phyloP scores from a whole-genome alignment of 306 rosid genomes.

The Nissolia schottii region DNA sequence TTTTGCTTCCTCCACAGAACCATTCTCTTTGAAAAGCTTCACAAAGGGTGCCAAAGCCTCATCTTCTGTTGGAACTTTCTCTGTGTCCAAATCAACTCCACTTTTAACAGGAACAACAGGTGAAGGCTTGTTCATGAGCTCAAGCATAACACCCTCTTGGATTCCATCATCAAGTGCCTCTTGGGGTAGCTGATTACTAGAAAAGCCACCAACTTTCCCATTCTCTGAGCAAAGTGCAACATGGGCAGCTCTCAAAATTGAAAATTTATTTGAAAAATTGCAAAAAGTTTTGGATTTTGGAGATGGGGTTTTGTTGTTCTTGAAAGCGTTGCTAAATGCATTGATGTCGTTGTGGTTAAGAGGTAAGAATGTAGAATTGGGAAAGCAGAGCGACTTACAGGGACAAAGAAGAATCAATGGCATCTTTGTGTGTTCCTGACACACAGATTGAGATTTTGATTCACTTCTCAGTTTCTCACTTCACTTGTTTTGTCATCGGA shows the following conservation, averaged over 20 bases:
- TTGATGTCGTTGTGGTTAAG: slow-evolving; percentile 10
- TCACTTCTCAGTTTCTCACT: slow-evolving; percentile 6
- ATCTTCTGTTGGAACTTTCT: slow-evolving; percentile 29
- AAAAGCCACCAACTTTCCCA: slow-evolving; percentile 44
- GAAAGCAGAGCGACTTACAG: slow-evolving; percentile 37
- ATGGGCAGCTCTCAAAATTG: slow-evolving; percentile 28
- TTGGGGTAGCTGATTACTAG: slow-evolving; percentile 38
- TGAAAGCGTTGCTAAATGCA: slow-evolving; percentile 1
- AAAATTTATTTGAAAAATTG: slow-evolving; percentile 26
- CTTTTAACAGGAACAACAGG: slow-evolving; percentile 28
- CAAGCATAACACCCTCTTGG: slow-evolving; percentile 53
- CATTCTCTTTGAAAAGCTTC: slow-evolving; percentile 57
- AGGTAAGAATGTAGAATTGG: slow-evolving; percentile 10
- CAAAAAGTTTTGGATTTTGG: slow-evolving; percentile 2
- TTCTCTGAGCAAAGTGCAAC: slow-evolving; percentile 45
- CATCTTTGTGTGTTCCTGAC: slow-evolving; percentile 42
- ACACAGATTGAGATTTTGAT: slow-evolving; percentile 33
- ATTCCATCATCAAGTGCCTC: slow-evolving; percentile 23
- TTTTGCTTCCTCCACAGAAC: slow-evolving; percentile 30
- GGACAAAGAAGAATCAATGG: slow-evolving; percentile 35
- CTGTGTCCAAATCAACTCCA: slow-evolving; percentile 24
- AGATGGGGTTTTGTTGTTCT: slow-evolving; percentile 17
- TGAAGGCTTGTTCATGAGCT: slow-evolving; percentile 57
- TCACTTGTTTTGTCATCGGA: not conserved
- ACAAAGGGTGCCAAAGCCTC: slow-evolving; percentile 61